These are phyloP conservation scores for Termitomyces sp. DNA, from an alignment of 768 basidiomycete genomes.

Conservation along the genomic window DNA sequence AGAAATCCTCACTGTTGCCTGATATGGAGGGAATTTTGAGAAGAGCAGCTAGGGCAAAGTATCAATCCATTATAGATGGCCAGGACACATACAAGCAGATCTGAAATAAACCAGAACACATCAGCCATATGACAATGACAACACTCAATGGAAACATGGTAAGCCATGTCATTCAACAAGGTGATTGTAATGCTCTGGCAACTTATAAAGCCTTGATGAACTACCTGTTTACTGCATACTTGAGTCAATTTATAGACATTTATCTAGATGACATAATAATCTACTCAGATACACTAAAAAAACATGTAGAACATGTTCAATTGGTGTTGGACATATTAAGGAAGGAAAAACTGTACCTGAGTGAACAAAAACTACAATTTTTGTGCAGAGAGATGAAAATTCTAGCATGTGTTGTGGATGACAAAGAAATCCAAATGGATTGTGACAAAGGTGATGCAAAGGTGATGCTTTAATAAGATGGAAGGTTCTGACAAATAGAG, in stretches of 20 bases:
- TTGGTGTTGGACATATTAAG: neutral
- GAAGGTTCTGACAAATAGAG: neutral
- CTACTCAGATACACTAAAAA: neutral
- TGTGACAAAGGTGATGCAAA: neutral
- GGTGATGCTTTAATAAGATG: neutral
- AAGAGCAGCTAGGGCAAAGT: too few relatives aligned
- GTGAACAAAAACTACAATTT: neutral
- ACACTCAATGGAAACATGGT: constrained; percentile 2
- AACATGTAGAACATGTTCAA: neutral
- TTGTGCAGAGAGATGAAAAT: neutral
- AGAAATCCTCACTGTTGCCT: too few relatives aligned
- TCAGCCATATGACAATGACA: too few relatives aligned
- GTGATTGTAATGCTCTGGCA: neutral
- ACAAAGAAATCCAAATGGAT: neutral
- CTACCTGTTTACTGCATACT: neutral
- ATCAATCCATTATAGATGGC: too few relatives aligned
- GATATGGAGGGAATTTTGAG: too few relatives aligned
- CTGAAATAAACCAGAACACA: too few relatives aligned
- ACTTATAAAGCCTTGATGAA: neutral
- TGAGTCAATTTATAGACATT: neutral
- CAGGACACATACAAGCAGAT: too few relatives aligned
- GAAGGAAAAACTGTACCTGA: neutral
- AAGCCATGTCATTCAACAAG: neutral
- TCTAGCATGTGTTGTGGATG: neutral
- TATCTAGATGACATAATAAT: neutral